phyloP scores from a whole-genome alignment of 164 flowering plant genomes.

The Vitis rupestris region DNA sequence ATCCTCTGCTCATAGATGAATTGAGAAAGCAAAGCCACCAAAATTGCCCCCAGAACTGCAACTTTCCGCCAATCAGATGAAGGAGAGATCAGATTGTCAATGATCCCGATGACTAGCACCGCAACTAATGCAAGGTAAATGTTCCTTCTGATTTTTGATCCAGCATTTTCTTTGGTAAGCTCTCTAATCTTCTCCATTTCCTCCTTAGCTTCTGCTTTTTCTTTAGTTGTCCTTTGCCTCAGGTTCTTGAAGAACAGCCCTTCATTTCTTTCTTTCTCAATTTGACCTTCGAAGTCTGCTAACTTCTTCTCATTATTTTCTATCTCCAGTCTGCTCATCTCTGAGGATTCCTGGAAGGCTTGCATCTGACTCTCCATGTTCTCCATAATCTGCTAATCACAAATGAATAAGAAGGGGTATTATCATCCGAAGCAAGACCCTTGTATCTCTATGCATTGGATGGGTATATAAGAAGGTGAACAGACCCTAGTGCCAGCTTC shows the following conservation, averaged over 20 bases:
- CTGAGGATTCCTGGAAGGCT: slow-evolving; percentile 69
- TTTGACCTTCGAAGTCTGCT: slow-evolving; percentile 62
- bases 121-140: slow-evolving; percentile 70
- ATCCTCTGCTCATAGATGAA: slow-evolving; percentile 61
- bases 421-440: slow-evolving; percentile 9
- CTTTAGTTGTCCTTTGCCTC: slow-evolving; percentile 37
- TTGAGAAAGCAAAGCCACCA: slow-evolving; percentile 64
- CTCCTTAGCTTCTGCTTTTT: slow-evolving; percentile 47
- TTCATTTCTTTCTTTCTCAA: slow-evolving; percentile 62
- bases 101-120: slow-evolving; percentile 41
- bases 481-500: slow-evolving; percentile 72
- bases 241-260: slow-evolving; percentile 84
- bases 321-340: slow-evolving; percentile 48
- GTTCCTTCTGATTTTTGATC: slow-evolving; percentile 54
- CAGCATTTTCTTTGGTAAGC: slow-evolving; percentile 47
- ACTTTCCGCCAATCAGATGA: slow-evolving; percentile 62
- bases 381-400: slow-evolving; percentile 69
- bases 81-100: slow-evolving; percentile 46
- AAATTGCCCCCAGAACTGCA: slow-evolving; percentile 55
- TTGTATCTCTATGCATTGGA: slow-evolving; percentile 8
- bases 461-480: slow-evolving; percentile 13
- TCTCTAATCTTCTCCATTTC: slow-evolving; percentile 55
- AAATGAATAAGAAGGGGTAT: slow-evolving; percentile 17
- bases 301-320: slow-evolving; percentile 56
- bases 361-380: slow-evolving; percentile 68